phyloP scores from a whole-genome alignment of 768 basidiomycete species.

The Lactifluus pinguis region DNA sequence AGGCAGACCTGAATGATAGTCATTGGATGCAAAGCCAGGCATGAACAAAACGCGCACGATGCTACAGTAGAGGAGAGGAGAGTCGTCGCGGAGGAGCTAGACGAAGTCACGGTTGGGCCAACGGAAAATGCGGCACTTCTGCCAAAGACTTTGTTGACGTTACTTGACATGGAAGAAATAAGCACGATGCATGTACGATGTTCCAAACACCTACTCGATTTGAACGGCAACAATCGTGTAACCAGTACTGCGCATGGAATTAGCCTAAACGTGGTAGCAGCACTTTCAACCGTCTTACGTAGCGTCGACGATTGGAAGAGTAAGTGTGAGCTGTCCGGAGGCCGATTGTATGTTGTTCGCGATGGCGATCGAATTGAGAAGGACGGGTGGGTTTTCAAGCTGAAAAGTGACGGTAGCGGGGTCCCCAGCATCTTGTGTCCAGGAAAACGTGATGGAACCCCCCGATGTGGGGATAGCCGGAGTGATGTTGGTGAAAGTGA shows the following conservation, averaged over 20 bases:
- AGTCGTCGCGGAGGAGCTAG: conserved; percentile 3
- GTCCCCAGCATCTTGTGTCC: not conserved
- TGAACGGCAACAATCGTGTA: conserved; percentile 15
- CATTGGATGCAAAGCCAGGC: not conserved
- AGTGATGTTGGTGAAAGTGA: not conserved
- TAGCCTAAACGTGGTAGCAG: not conserved
- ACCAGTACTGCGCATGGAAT: not conserved
- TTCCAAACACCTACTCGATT: conserved; percentile 2
- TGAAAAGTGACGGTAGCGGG: not conserved
- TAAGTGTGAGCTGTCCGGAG: not conserved
- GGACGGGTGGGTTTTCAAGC: not conserved
- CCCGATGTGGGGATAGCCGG: conserved; percentile 4
- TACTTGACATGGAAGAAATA: not conserved
- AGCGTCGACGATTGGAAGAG: conserved; percentile 1
- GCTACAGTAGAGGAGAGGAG: not conserved
- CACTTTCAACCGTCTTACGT: not conserved
- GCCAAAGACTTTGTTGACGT: not conserved
- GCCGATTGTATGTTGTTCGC: conserved; percentile 11
- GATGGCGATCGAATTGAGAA: conserved; percentile 15
- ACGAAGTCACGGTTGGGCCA: conserved; percentile 2
- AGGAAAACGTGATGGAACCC: conserved; percentile 3
- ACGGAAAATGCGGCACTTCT: not conserved
- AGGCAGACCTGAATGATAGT: conserved; percentile 4
- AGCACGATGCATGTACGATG: not conserved
- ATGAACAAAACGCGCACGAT: not conserved